Percentiles rank a stretch among this genome's conserved stretches.
Conservation (phyloP, 2,329 filamentous ascomycete species). For the Alternaria infectoria region DNA sequence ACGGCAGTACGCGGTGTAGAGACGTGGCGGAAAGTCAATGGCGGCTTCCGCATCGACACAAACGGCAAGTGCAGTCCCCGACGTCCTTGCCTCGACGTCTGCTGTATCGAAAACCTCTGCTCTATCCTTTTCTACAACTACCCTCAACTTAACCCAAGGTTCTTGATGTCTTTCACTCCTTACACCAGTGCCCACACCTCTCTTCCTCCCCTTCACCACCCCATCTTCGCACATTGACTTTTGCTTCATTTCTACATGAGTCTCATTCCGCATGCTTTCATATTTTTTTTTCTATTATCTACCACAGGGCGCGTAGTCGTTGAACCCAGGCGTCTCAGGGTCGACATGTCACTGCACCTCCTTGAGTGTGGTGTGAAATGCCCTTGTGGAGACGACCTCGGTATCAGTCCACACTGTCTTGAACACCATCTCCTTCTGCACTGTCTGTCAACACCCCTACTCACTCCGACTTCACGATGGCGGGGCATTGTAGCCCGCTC, state of each 20-base stretch:
- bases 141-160: not conserved
- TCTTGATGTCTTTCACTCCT: not conserved
- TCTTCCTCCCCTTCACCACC: not conserved
- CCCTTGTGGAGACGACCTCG: not conserved
- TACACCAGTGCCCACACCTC: not conserved
- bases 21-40: not conserved
- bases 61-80: not conserved
- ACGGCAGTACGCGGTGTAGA: not conserved
- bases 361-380: not conserved
- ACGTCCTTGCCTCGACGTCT: not conserved
- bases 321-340: too few relatives aligned
- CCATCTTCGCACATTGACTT: too few relatives aligned
- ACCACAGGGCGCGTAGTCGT: not conserved
- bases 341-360: not conserved
- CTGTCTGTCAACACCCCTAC: not conserved
- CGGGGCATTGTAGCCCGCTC: not conserved
- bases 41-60: not conserved
- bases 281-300: fast-evolving
- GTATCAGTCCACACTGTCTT: not conserved
- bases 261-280: not conserved
- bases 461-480: not conserved
- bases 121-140: not conserved
- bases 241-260: not conserved
- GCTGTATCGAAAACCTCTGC: not conserved
- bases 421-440: not conserved